phyloP scores from a whole-genome alignment of 257 asterid genomes.

The Penstemon barbatus region DNA sequence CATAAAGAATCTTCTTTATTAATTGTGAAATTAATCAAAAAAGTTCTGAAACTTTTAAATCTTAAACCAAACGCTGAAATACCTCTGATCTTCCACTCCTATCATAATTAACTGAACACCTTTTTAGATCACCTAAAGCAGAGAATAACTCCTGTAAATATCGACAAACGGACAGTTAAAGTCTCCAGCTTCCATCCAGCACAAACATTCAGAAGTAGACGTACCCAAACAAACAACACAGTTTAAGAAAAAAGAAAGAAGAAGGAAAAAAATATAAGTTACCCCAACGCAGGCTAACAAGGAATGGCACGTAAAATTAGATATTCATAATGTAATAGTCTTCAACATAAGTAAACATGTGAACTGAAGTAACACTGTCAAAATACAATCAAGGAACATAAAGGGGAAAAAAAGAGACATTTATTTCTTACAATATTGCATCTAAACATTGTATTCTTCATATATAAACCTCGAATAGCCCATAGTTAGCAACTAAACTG shows the following conservation, averaged over 20 bases:
- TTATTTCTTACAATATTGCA: too few relatives aligned
- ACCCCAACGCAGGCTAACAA: neutral
- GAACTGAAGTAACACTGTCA: neutral
- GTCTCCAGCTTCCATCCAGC: slow-evolving; percentile 6
- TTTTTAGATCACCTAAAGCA: slow-evolving; percentile 45
- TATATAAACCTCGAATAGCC: too few relatives aligned
- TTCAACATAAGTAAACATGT: neutral
- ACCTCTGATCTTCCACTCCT: slow-evolving; percentile 53
- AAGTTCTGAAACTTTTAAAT: neutral
- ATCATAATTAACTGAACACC: slow-evolving; percentile 48
- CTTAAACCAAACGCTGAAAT: slow-evolving; percentile 12
- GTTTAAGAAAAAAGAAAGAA: too few relatives aligned
- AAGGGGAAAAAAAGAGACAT: neutral
- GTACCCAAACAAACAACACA: neutral
- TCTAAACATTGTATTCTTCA: too few relatives aligned
- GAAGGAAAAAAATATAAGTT: too few relatives aligned
- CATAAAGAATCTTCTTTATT: neutral
- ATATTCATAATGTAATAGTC: neutral
- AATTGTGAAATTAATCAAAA: neutral
- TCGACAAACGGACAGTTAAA: neutral
- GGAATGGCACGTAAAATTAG: neutral
- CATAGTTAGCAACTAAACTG: too few relatives aligned
- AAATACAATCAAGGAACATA: neutral
- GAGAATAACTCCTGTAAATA: slow-evolving; percentile 51
- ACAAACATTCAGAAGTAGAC: neutral